Conservation (phyloP, 2,329 filamentous ascomycete species). For the Teratosphaeria gauchensis region DNA sequence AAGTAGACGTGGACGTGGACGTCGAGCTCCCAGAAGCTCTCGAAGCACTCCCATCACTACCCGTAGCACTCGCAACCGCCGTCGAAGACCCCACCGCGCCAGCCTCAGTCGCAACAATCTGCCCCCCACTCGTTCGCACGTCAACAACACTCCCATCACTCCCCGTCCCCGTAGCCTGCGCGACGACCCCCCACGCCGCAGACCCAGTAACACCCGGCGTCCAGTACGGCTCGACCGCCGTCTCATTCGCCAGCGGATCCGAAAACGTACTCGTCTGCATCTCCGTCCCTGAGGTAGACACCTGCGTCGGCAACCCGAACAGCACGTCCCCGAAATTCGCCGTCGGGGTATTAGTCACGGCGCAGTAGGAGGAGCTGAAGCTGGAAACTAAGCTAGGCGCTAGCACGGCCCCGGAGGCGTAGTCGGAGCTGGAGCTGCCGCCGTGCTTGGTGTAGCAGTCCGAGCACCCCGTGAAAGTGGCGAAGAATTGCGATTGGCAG, state of each 20-base stretch:
- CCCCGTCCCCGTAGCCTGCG: slow-evolving; percentile 10
- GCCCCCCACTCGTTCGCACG: slow-evolving; percentile 7
- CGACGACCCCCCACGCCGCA: slow-evolving; percentile 13
- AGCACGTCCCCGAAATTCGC: slow-evolving; percentile 12
- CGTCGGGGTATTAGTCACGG: slow-evolving; percentile 16
- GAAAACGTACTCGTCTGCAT: slow-evolving; percentile 6
- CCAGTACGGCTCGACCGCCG: slow-evolving; percentile 20
- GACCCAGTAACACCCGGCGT: slow-evolving; percentile 18
- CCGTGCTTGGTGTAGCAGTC: slow-evolving; percentile 17
- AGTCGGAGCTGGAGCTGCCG: slow-evolving; percentile 2
- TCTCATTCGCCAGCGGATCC: slow-evolving; percentile 20
- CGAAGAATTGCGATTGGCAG: slow-evolving; percentile 19
- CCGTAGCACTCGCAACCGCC: neutral
- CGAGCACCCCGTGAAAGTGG: slow-evolving; percentile 11
- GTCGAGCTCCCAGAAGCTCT: neutral
- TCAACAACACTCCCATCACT: neutral
- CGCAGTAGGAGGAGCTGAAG: slow-evolving; percentile 16
- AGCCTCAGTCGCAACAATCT: slow-evolving; percentile 8
- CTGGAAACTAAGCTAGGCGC: slow-evolving; percentile 3
- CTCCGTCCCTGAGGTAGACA: too few species aligned
- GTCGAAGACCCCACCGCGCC: neutral
- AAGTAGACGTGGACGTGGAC: neutral
- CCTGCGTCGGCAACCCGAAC: too few species aligned
- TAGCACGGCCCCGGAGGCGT: too few species aligned
- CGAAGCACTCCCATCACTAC: neutral